These are phyloP conservation scores for Coemansia furcata DNA, from an alignment of 192 early-diverging fungal species.

Conservation along the genomic window DNA sequence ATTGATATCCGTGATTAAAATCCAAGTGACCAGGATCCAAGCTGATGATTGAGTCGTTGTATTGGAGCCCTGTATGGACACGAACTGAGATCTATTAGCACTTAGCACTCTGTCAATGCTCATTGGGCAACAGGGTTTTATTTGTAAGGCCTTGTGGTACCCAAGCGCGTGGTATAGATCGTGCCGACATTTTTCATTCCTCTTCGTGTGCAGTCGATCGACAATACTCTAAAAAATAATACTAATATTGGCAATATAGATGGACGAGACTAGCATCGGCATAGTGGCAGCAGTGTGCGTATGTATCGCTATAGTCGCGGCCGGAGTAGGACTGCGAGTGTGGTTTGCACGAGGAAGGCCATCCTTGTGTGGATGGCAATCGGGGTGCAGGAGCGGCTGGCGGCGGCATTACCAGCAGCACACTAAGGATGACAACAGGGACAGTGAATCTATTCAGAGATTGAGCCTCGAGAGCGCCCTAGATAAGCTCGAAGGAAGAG, in stretches of 20 bases:
- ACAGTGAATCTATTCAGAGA: constrained; percentile 19
- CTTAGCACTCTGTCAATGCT: too few relatives aligned
- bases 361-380: constrained; percentile 2
- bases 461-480: constrained; percentile 34
- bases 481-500: constrained; percentile 23
- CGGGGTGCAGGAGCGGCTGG: neutral
- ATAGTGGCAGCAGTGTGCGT: constrained; percentile 28
- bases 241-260: neutral
- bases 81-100: too few relatives aligned
- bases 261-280: constrained; percentile 22
- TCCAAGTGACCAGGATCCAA: neutral
- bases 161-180: too few relatives aligned
- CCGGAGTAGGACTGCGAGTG: constrained; percentile 13
- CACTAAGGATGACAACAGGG: constrained; percentile 6
- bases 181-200: too few relatives aligned
- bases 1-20: too few relatives aligned
- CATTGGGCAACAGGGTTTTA: too few relatives aligned
- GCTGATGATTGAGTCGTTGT: neutral
- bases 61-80: too few relatives aligned
- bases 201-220: too few relatives aligned
- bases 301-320: constrained; percentile 9
- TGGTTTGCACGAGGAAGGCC: constrained; percentile 6
- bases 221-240: too few relatives aligned
- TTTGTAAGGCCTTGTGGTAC: too few relatives aligned
- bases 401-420: neutral